Base-by-base conservation (phyloP, 2,329 filamentous ascomycete genomes). In the Rachicladosporium sp. region DNA sequence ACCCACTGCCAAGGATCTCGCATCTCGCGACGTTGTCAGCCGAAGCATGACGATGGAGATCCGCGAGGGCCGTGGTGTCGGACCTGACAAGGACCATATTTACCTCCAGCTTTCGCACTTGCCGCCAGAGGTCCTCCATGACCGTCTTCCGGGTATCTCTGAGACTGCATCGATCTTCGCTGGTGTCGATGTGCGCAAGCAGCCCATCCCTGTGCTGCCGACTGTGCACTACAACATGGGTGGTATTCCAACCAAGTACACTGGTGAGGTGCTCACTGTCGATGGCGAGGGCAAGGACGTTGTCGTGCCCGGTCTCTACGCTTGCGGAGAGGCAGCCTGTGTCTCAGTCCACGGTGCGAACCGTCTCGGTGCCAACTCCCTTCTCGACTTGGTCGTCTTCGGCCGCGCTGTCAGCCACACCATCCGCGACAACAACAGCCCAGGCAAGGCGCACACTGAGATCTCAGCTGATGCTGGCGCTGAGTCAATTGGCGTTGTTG, bases 211-310 rank as follows among this genome's bases (percentile, higher is more conserved):
- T 46, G 89, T 96, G 50, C 74, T 96, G 47, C 89, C 89, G 43
- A 96, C 89, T 33, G 89, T 95, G 51, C 88, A 98, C 73, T 98
- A 98, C 76, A 95, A 95, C 76, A 98, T 96, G 91, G 89, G 89
- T 66, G 89, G 91, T 74, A 95, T 98, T 53, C 89, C 89, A 38
- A 96, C 91, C 51, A 86, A 85, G 59, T 96, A 94, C 74, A 95
- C 86, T 47, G 89, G 91, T 64, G 87, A 98, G 69, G 91, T 96
- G 45, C 67, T 98, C 52, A 93, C 86, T 11, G 71, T 93, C 38
- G 86, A 95, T 53, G 80, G 83, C 59, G 63, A 76, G 46, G 91
- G 91, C 51, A 78, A 93, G 43, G 91, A 96, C 69, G 76, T 93
- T 73, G 76, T 94, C 52, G 91, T 98, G 13, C 87, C 86, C 42